Evolutionary conservation across 1,139 yeast genomes (phyloP).

Genomic region (Debaryomyces fabryi): DNA sequence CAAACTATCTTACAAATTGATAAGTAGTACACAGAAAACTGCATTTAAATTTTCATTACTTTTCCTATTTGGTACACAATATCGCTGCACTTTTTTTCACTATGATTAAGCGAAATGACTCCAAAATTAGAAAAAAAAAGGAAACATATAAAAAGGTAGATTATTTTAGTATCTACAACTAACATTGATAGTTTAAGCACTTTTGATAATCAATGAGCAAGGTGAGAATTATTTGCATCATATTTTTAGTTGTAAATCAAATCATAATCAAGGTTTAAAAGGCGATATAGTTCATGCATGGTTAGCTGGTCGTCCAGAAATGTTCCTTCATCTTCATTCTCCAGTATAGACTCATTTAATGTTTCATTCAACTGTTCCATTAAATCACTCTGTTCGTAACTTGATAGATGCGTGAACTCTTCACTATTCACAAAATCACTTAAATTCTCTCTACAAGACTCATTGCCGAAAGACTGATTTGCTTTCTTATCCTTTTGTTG

Average conservation of each 20-base stretch:
- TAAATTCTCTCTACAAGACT: slow-evolving; percentile 9
- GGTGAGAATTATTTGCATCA: neutral
- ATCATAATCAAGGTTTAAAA: slow-evolving; percentile 18
- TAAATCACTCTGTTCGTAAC: slow-evolving; percentile 14
- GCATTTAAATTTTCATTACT: slow-evolving; percentile 9
- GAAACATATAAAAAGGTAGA: neutral
- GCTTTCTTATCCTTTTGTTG: slow-evolving; percentile 11
- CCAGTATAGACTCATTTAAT: slow-evolving; percentile 1
- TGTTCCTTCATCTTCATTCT: slow-evolving; percentile 9
- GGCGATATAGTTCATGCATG: slow-evolving; percentile 19
- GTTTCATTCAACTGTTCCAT: slow-evolving; percentile 8
- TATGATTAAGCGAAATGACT: neutral
- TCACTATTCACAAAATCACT: slow-evolving; percentile 15
- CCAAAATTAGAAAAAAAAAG: too few relatives aligned
- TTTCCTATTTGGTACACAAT: slow-evolving; percentile 11
- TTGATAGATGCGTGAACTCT: slow-evolving; percentile 15
- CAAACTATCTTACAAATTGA: neutral
- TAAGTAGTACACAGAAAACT: slow-evolving; percentile 7
- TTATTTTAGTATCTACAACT: neutral
- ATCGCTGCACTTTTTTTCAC: neutral
- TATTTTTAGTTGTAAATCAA: slow-evolving; percentile 15
- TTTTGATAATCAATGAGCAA: neutral
- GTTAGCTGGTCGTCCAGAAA: slow-evolving; percentile 14
- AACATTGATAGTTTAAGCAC: neutral
- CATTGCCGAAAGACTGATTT: slow-evolving; percentile 7